A percentile compares a stretch with the other conserved stretches of the same genome.
Evolutionary conservation across 306 rosid species (phyloP).

Genomic region (Gillenia trifoliata): DNA sequence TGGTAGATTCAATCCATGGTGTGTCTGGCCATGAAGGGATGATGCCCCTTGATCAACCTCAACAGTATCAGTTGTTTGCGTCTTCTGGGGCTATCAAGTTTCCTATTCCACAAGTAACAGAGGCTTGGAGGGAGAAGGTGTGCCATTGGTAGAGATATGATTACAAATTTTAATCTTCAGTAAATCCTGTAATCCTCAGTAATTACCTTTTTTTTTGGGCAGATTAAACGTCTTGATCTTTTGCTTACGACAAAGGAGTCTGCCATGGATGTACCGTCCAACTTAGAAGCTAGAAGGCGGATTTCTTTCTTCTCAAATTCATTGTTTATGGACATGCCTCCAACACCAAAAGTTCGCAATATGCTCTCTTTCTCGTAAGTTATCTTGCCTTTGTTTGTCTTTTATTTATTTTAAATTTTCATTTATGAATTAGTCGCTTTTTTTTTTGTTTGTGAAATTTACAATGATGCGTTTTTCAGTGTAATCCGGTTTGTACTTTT

Average conservation of each 20-base stretch:
- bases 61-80: slow-evolving; percentile 82
- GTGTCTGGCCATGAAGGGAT: slow-evolving; percentile 70
- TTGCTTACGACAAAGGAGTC: slow-evolving; percentile 96
- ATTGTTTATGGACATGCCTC: slow-evolving; percentile 91
- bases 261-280: slow-evolving; percentile 98
- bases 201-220: slow-evolving; percentile 17
- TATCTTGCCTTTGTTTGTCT: not conserved
- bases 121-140: slow-evolving; percentile 96
- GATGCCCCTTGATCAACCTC: slow-evolving; percentile 58
- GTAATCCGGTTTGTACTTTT: not conserved
- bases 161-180: not conserved
- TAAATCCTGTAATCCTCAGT: not conserved
- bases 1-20: slow-evolving; percentile 68
- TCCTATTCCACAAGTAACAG: slow-evolving; percentile 65
- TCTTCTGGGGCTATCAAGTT: slow-evolving; percentile 88
- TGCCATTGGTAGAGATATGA: slow-evolving; percentile 8
- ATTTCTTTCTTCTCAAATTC: slow-evolving; percentile 96
- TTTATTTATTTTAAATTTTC: not conserved
- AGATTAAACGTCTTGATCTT: slow-evolving; percentile 74
- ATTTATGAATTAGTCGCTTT: not conserved
- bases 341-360: slow-evolving; percentile 94
- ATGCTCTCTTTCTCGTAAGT: slow-evolving; percentile 99
- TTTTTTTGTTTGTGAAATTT: not conserved
- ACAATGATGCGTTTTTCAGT: not conserved
- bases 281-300: slow-evolving; percentile 93